Base-by-base conservation (phyloP, 225 moss, liverwort and hornwort species). In the Climacium dendroides region DNA sequence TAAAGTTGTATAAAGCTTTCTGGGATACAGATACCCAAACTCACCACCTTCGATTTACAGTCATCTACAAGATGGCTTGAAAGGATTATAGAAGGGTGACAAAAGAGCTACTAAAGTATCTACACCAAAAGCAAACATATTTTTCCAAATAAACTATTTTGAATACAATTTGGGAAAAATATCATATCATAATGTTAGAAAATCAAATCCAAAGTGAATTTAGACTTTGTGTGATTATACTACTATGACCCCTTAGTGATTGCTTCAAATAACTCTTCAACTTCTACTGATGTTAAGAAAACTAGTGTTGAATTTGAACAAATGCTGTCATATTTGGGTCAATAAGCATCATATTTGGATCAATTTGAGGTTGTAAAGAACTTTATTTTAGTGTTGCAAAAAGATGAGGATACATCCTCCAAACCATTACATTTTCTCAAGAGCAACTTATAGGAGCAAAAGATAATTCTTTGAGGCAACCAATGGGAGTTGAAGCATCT, bases 41-140 rank as follows among this genome's bases (percentile, higher is more conserved):
- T 25, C 0, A 3, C 15, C 25, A 69, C 24, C 39, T 67, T 37
- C 0, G 1, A 4, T 23, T 69, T 24, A 39, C 7, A 0, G 1
- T 14, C 7, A 41, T 8, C 25, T 70, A 26, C 15, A 25, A 25
- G 8, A 70, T 70, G 70, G 19, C 9, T 0, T 70, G 1, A 41
- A 26, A 24, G 5, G 15, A 41, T 41, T 3, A 26, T 15, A 25
- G 9, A 70, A 70, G 2, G 41, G 24, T 70, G 15, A 41, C 4
- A 70, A 39, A 15, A 14, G 25, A 70, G 0, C 5, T 1, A 25
- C 15, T 25, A 70, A 41, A 70, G 4, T 14, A 69, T 39, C 0
- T 1, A 0, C 7, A 66, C 19, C n/a, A 20, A n/a, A 69, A 69
- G 24, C 4, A 69, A 1, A 5, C 6, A 37, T 0, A 13, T 23